Percentiles rank a stretch among this genome's conserved stretches.
Conservation (phyloP, 768 basidiomycete species). For the Russula compacta region DNA sequence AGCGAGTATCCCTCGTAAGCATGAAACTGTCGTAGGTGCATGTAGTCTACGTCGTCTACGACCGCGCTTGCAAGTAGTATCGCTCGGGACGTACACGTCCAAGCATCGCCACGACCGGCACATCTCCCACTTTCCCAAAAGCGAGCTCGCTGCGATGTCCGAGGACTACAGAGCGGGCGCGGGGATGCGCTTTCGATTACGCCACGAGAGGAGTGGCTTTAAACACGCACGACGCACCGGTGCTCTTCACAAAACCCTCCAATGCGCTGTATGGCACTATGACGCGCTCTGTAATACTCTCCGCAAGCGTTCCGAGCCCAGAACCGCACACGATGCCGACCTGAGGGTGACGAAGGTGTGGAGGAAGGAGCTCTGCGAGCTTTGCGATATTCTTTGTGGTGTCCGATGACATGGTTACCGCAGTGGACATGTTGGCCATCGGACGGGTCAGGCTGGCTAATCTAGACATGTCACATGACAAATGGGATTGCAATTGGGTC, state of each 20-base stretch:
- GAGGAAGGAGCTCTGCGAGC: constrained; percentile 26
- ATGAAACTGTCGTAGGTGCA: constrained; percentile 81
- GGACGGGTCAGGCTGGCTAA: too few relatives aligned
- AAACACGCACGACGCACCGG: constrained; percentile 40
- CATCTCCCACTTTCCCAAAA: constrained; percentile 67
- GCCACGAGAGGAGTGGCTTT: not conserved
- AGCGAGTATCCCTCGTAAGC: constrained; percentile 77
- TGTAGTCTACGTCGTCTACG: too few relatives aligned
- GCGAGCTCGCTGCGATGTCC: constrained; percentile 77
- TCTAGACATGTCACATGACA: not conserved
- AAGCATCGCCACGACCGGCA: constrained; percentile 84
- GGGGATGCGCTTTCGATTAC: not conserved
- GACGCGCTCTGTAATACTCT: constrained; percentile 45
- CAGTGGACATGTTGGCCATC: too few relatives aligned
- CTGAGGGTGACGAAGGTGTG: constrained; percentile 41
- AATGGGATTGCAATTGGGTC: too few relatives aligned
- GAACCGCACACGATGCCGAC: constrained; percentile 86
- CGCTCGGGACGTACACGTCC: constrained; percentile 55
- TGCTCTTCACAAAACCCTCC: constrained; percentile 68
- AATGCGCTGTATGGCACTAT: constrained; percentile 58
- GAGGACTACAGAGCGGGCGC: constrained; percentile 38
- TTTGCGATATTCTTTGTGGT: constrained; percentile 23
- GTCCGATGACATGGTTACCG: not conserved
- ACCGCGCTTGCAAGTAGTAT: too few relatives aligned
- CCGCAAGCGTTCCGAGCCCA: constrained; percentile 68